phyloP scores from a whole-genome alignment of 2,329 filamentous ascomycete species.

The Paecilomyces sp. region DNA sequence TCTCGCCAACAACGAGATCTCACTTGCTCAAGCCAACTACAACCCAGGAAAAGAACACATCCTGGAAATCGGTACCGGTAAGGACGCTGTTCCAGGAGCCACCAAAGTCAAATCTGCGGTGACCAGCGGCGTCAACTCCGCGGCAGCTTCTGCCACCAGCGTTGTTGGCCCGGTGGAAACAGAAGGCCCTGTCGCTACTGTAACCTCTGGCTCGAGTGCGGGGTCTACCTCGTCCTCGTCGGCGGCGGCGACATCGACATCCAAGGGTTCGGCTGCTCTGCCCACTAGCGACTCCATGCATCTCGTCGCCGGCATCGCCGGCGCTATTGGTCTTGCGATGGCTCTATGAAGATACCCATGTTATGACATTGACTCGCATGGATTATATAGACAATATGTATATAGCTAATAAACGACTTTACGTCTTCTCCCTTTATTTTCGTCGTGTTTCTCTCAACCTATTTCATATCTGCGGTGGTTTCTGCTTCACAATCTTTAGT shows the following conservation, averaged over 20 bases:
- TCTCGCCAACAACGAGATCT: conserved; percentile 53
- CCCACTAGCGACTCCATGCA: neutral
- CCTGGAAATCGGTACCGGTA: conserved; percentile 47
- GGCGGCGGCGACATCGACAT: neutral
- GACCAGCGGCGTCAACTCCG: neutral
- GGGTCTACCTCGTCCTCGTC: neutral
- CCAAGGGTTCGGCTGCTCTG: neutral
- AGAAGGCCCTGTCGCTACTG: no score
- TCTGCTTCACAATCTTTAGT: no score
- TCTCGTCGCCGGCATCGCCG: neutral
- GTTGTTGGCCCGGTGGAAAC: neutral
- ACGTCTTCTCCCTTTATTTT: no score
- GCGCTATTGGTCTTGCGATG: neutral
- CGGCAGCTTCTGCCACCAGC: neutral
- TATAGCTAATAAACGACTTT: neutral
- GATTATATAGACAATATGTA: neutral
- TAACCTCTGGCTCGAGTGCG: neutral
- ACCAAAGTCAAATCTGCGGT: conserved; percentile 17
- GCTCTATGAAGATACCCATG: neutral
- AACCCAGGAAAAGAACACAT: conserved; percentile 46
- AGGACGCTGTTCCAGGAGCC: conserved; percentile 45
- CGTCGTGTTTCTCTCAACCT: neutral
- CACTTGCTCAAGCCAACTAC: conserved; percentile 55
- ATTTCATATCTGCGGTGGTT: no score
- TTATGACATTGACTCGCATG: neutral